phyloP scores from a whole-genome alignment of 2,329 filamentous ascomycete genomes.

The Teratosphaeria zuluensis region DNA sequence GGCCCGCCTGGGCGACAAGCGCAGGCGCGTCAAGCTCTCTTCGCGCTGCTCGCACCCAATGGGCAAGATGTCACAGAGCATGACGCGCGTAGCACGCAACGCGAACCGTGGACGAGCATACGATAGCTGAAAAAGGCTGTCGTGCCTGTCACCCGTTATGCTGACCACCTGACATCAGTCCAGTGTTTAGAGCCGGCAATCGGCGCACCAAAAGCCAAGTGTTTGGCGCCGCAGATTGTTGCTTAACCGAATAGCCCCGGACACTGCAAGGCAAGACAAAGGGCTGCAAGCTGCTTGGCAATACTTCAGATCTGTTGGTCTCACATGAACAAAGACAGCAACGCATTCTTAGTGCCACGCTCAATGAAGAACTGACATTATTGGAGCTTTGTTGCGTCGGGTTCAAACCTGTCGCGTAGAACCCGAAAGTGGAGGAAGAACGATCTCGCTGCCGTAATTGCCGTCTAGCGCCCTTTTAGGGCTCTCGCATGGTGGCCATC shows the following conservation, averaged over 20 bases:
- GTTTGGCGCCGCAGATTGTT: not conserved
- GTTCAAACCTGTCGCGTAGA: not conserved
- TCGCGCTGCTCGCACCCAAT: not conserved
- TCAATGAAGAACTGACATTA: not conserved
- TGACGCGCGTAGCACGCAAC: not conserved
- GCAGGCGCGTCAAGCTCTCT: not conserved
- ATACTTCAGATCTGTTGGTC: not conserved
- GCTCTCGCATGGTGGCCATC: not conserved
- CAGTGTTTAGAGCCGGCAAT: not conserved
- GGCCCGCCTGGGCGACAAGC: not conserved
- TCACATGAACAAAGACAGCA: not conserved
- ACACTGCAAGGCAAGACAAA: not conserved
- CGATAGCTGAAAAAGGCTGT: not conserved
- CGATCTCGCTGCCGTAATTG: not conserved
- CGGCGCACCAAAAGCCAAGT: not conserved
- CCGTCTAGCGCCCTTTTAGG: not conserved
- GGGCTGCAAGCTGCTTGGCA: not conserved
- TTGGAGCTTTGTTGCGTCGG: not conserved
- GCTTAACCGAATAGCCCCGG: not conserved
- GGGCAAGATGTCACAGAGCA: not conserved
- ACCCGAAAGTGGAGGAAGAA: not conserved
- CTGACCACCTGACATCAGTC: not conserved
- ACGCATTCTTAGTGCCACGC: not conserved
- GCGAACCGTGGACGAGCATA: not conserved
- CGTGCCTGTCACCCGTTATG: not conserved